Conservation (phyloP, 805 yeast genomes). For the Sugiyamaella valdiviana region DNA sequence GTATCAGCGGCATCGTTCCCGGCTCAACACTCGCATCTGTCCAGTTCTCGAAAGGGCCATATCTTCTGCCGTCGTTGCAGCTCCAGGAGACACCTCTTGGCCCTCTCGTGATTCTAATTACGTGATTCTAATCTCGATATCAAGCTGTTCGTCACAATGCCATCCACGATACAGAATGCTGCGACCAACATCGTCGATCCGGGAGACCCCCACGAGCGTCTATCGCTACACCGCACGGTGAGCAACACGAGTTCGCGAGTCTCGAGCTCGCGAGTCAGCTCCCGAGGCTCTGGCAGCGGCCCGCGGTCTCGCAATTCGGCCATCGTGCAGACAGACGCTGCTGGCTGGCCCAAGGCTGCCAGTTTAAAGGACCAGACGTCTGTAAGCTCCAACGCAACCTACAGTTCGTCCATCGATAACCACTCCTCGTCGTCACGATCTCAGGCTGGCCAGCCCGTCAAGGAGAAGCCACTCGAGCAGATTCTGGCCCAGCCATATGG, state of each 20-base stretch:
- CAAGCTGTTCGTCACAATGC: too few relatives aligned
- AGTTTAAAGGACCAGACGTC: not conserved
- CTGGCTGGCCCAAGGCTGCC: not conserved
- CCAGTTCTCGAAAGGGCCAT: too few relatives aligned
- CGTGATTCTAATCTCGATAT: too few relatives aligned
- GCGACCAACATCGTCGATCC: too few relatives aligned
- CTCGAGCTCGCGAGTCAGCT: not conserved
- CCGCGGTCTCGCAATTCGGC: not conserved
- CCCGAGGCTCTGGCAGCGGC: not conserved
- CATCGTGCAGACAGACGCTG: not conserved
- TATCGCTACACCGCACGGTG: too few relatives aligned
- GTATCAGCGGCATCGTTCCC: too few relatives aligned
- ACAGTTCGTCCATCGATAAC: not conserved
- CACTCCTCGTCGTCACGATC: not conserved
- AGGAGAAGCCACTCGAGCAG: constrained; percentile 6
- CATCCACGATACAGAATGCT: too few relatives aligned
- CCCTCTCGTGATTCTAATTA: too few relatives aligned
- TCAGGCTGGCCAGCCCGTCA: not conserved
- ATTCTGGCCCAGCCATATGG: constrained; percentile 4
- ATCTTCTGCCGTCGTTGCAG: too few relatives aligned
- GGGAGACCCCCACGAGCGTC: not conserved
- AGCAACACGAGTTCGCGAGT: too few relatives aligned
- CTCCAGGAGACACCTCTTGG: too few relatives aligned
- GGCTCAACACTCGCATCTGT: too few relatives aligned
- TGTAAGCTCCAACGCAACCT: not conserved